A percentile compares a stretch with the other conserved stretches of the same genome.
Conservation (phyloP, 345 rosid genomes). For the Syzygium aqueum region DNA sequence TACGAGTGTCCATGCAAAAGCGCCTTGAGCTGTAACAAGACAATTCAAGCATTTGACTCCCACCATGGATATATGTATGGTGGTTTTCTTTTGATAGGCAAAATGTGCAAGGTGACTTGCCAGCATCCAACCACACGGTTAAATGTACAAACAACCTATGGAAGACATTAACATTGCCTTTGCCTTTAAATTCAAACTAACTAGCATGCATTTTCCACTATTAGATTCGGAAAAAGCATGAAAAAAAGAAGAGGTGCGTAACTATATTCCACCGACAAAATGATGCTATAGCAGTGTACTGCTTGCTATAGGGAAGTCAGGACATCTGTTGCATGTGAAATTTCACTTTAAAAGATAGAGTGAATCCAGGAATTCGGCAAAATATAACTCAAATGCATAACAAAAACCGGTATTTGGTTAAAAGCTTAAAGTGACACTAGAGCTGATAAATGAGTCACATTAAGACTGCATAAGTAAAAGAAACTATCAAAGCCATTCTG, state of each 20-base stretch:
- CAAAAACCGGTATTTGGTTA: not conserved
- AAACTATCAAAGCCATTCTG: not conserved
- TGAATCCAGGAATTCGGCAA: not conserved
- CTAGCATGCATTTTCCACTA: not conserved
- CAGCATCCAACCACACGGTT: not conserved
- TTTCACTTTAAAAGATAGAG: not conserved
- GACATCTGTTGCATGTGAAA: not conserved
- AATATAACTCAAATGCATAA: not conserved
- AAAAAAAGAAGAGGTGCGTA: not conserved
- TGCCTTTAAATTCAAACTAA: not conserved
- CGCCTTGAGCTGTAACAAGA: slow-evolving; percentile 55
- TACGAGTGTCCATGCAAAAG: slow-evolving; percentile 96
- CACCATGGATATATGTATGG: not conserved
- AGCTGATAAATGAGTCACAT: not conserved
- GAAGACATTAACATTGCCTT: not conserved
- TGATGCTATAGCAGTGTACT: not conserved
- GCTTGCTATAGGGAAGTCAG: not conserved
- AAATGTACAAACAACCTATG: not conserved
- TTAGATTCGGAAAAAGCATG: not conserved
- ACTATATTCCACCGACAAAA: not conserved
- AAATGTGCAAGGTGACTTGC: not conserved
- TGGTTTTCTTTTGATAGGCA: not conserved
- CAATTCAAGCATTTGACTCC: not conserved
- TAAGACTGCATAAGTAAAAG: not conserved
- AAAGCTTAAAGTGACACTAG: not conserved